phyloP scores from a whole-genome alignment of 352 stramenopile genomes.

The Globisporangium spinosum region DNA sequence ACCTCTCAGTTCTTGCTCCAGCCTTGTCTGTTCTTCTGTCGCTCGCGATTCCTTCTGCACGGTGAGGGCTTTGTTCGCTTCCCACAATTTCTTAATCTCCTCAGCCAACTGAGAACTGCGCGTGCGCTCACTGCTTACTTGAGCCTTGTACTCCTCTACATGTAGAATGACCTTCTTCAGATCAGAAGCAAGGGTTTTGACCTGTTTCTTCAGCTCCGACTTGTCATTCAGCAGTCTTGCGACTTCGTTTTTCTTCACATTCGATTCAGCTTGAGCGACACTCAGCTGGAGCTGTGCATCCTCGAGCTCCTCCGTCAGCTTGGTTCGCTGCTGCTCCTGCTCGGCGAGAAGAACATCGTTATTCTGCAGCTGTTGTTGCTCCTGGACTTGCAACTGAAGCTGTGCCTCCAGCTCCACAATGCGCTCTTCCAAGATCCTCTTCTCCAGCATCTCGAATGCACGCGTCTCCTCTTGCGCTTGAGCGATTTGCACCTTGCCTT shows the following conservation, averaged over 20 bases:
- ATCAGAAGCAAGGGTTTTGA: slow-evolving; percentile 16
- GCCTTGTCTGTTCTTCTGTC: slow-evolving; percentile 20
- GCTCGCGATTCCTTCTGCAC: neutral
- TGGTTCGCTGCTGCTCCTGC: slow-evolving; percentile 15
- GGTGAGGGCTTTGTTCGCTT: neutral
- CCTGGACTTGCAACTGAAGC: slow-evolving; percentile 15
- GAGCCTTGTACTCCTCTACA: slow-evolving; percentile 8
- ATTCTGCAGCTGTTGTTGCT: slow-evolving; percentile 17
- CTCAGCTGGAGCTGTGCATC: slow-evolving; percentile 13
- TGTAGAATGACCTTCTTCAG: neutral
- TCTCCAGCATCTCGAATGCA: slow-evolving; percentile 21
- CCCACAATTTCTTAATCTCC: neutral
- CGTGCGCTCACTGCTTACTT: neutral
- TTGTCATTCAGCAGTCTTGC: slow-evolving; percentile 22
- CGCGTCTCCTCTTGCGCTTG: slow-evolving; percentile 23
- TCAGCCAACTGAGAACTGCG: slow-evolving; percentile 1
- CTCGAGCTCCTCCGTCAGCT: slow-evolving; percentile 3
- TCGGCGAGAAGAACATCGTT: slow-evolving; percentile 1
- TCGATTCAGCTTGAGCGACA: slow-evolving; percentile 20
- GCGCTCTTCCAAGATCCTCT: slow-evolving; percentile 22
- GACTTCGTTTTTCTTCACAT: slow-evolving; percentile 36
- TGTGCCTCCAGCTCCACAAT: slow-evolving; percentile 31
- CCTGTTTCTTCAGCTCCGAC: slow-evolving; percentile 31
- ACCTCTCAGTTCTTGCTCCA: slow-evolving; percentile 23
- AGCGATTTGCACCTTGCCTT: slow-evolving; percentile 19